A percentile compares a stretch with the other conserved stretches of the same genome.
These are phyloP conservation scores for Oryza longistaminata DNA, from an alignment of 176 grass and related monocot species.

Conservation along the genomic window DNA sequence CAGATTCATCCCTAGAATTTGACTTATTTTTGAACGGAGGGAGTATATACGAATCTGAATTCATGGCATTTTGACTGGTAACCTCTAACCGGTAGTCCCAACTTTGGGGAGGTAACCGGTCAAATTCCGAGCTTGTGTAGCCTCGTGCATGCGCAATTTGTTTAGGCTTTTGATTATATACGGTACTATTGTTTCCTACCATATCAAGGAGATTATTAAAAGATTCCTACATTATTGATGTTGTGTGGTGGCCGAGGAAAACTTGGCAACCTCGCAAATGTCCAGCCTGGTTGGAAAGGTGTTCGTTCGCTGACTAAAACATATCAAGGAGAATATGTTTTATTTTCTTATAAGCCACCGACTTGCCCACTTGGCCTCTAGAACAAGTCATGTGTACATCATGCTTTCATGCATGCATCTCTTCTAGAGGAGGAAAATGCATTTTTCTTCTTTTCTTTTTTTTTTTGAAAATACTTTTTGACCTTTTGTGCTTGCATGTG, in stretches of 20 bases:
- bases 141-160: too few relatives aligned
- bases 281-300: not conserved
- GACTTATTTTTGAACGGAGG: too few relatives aligned
- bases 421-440: not conserved
- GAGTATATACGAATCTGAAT: too few relatives aligned
- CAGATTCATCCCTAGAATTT: too few relatives aligned
- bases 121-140: too few relatives aligned
- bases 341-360: not conserved
- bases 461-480: not conserved
- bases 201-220: not conserved
- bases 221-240: not conserved
- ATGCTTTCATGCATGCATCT: not conserved
- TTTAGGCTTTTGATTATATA: too few relatives aligned
- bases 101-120: too few relatives aligned
- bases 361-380: not conserved
- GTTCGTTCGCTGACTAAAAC: not conserved
- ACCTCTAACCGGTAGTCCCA: too few relatives aligned
- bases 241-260: not conserved
- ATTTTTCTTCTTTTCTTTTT: too few relatives aligned
- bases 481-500: not conserved
- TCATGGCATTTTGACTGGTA: too few relatives aligned
- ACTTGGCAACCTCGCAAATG: not conserved
- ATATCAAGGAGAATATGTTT: too few relatives aligned
- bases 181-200: too few relatives aligned
- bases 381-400: not conserved